Percentiles rank a stretch among this genome's conserved stretches.
Evolutionary conservation across 2,329 filamentous ascomycete genomes (phyloP).

Genomic region (Botrytis fabae): DNA sequence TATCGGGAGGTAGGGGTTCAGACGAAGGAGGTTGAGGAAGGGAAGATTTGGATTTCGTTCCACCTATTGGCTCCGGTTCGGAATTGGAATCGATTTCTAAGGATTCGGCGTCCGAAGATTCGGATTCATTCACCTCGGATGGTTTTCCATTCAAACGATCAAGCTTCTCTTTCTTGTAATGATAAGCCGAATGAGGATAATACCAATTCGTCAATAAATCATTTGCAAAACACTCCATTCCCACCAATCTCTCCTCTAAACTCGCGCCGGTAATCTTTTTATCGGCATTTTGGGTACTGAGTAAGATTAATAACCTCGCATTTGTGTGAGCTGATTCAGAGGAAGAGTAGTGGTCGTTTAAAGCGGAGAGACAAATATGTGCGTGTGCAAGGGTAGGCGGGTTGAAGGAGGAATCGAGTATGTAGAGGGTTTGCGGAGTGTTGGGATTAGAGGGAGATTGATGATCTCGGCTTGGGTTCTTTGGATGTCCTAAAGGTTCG

Average conservation of each 20-base stretch:
- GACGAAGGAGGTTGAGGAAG: neutral
- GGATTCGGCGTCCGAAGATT: neutral
- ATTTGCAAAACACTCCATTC: constrained; percentile 69
- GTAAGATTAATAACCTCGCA: constrained; percentile 55
- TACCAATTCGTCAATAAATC: constrained; percentile 45
- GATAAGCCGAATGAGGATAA: constrained; percentile 39
- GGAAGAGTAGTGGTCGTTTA: constrained; percentile 24
- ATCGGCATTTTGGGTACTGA: constrained; percentile 66
- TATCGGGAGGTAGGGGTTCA: neutral
- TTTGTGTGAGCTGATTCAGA: constrained; percentile 31
- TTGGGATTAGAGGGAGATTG: constrained; percentile 25
- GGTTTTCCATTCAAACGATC: neutral
- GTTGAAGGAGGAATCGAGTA: constrained; percentile 70
- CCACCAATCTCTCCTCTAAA: constrained; percentile 65
- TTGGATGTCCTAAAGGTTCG: neutral
- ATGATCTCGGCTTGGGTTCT: neutral
- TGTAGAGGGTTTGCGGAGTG: constrained; percentile 47
- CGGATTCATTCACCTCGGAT: neutral
- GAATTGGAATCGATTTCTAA: neutral
- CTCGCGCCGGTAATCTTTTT: constrained; percentile 66
- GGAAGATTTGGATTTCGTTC: constrained; percentile 17
- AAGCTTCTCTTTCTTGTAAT: constrained; percentile 16
- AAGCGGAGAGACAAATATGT: constrained; percentile 55
- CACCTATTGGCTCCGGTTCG: neutral
- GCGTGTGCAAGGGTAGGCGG: constrained; percentile 64